Conservation (phyloP, 345 rosid genomes). For the Eucalyptus polyanthemos region DNA sequence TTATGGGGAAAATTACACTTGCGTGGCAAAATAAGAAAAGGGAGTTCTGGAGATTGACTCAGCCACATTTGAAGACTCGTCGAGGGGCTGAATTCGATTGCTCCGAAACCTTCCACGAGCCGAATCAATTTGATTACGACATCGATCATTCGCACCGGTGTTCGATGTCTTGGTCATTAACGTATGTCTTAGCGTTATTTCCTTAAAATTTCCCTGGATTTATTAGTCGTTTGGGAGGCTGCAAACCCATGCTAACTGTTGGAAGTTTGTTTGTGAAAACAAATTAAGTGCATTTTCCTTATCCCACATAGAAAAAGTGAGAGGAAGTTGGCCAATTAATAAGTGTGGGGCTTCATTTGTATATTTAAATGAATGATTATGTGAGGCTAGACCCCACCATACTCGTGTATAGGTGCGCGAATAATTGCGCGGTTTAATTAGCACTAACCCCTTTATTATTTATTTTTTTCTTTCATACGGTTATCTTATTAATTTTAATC, state of each 20-base stretch:
- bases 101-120: background rate
- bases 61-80: background rate
- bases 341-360: accelerated
- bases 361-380: accelerated
- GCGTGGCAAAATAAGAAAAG: background rate
- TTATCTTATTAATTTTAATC: no score
- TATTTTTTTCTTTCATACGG: accelerated
- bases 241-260: no score
- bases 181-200: background rate
- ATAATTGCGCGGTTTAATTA: no score
- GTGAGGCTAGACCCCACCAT: accelerated
- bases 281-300: no score
- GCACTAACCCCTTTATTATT: no score
- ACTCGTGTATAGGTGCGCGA: accelerated
- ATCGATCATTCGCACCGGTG: background rate
- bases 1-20: background rate
- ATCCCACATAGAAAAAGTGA: no score
- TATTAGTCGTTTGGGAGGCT: background rate
- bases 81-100: background rate
- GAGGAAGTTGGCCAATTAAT: accelerated
- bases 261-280: no score
- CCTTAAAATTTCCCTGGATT: background rate
- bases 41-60: background rate
- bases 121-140: background rate
- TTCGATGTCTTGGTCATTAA: background rate